Evolutionary conservation across 176 grass and related monocot species (phyloP), one percentile per base, ranked within the genome.

Genomic region (Cenchrus americanus): DNA sequence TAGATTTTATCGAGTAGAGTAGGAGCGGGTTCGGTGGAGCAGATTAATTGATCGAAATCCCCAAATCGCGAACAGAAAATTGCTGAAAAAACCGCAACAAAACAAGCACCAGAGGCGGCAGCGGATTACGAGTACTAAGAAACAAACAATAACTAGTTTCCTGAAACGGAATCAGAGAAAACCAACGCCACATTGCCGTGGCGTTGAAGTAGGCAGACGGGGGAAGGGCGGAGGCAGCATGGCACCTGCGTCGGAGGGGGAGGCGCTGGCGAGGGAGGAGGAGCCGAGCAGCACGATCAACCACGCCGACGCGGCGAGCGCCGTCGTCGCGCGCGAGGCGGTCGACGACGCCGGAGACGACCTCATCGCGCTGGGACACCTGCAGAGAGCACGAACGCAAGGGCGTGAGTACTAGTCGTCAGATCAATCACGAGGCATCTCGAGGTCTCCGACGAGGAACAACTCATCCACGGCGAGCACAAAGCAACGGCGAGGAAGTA

Each of bases 161-260:
- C 34, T 37, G 34, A 5, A 52, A 15, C 62, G 18, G 32, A 22
- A 52, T 6, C 10, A 10, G 12, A 32, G 46, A 71, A 53, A 42
- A 11, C 30, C 44, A 3, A 50, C 44, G 26, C 27, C 32, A 43
- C 7, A 44, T 30, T 1, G 44, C 3, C 7, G 63, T 30, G 3
- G 14, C 30, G 48, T 2, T 3, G 10, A 48, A 74, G 57, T 40
- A 51, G 55, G 55, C 18, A 47, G 8, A 5, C 10, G 61, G 1
- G 13, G 13, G 5, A 51, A 51, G n/a, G 6, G 0, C 8, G 12
- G 51, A 6, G 7, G 11, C 5, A 30, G 8, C 4, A 37, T 54
- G 23, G 13, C 66, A 89, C 88, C 78, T 77, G 83, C 24, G 77
- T 61, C 27, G 63, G 30, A 41, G 62, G 51, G 46, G 57, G 65